These are phyloP conservation scores for Lithospermum erythrorhizon DNA, from an alignment of 257 asterid species.

Conservation along the genomic window DNA sequence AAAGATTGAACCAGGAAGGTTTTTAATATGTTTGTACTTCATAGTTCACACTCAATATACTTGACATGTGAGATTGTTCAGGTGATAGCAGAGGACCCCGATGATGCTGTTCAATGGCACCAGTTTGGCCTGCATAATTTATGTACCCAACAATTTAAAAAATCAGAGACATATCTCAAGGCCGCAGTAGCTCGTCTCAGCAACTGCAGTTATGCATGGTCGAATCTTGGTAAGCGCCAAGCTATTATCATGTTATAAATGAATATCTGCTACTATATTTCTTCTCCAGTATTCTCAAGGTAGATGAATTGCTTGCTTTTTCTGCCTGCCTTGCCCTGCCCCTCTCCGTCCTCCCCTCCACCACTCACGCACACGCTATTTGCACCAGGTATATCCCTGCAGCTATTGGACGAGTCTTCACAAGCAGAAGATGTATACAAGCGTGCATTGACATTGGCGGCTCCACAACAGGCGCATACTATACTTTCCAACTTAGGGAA, in stretches of 20 bases:
- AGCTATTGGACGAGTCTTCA: constrained; percentile 58
- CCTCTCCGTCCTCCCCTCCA: not conserved
- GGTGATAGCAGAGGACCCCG: constrained; percentile 91
- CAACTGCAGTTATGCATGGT: constrained; percentile 80
- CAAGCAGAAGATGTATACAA: constrained; percentile 78
- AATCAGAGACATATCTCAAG: constrained; percentile 70
- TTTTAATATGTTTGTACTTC: not conserved
- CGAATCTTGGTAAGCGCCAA: constrained; percentile 66
- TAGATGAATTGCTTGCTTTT: not conserved
- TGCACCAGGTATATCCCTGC: constrained; percentile 69
- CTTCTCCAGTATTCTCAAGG: constrained; percentile 1
- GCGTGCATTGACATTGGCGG: constrained; percentile 62
- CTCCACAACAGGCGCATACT: constrained; percentile 64
- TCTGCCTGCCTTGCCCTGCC: too few species aligned
- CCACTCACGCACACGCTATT: constrained; percentile 7
- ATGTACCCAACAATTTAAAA: constrained; percentile 69
- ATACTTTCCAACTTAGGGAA: constrained; percentile 82
- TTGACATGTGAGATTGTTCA: constrained; percentile 16
- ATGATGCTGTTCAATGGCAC: constrained; percentile 96
- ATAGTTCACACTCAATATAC: not conserved
- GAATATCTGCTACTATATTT: not conserved
- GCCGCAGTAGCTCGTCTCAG: constrained; percentile 72
- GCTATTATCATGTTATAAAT: constrained; percentile 6
- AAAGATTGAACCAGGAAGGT: not conserved
- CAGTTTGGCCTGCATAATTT: constrained; percentile 93